A percentile compares a stretch with the other conserved stretches of the same genome.
Conservation (phyloP, 495 filamentous ascomycete species). For the Tuber brumale region DNA sequence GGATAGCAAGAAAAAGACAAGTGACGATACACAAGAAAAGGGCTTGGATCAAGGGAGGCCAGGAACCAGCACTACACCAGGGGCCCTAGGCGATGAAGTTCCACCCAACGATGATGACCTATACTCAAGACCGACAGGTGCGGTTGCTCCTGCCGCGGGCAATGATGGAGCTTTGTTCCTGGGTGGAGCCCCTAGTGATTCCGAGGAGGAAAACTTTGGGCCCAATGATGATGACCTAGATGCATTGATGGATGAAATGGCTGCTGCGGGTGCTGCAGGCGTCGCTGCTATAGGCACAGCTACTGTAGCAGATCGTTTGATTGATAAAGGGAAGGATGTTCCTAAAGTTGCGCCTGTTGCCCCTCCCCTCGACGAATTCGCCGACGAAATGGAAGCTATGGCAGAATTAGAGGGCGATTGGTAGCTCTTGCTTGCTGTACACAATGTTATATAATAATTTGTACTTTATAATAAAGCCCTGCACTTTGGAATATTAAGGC, state of each 20-base stretch:
- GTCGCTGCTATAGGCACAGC: not conserved
- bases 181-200: slow-evolving; percentile 17
- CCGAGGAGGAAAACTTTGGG: slow-evolving; percentile 27
- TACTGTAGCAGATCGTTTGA: not conserved
- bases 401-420: slow-evolving; percentile 58
- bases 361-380: slow-evolving; percentile 44
- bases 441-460: not conserved
- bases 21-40: slow-evolving; percentile 9
- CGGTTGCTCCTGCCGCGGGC: not conserved
- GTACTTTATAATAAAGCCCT: not conserved
- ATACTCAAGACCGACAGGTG: slow-evolving; percentile 16
- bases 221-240: slow-evolving; percentile 35
- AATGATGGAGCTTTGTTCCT: slow-evolving; percentile 21
- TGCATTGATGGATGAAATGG: slow-evolving; percentile 23
- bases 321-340: slow-evolving; percentile 2
- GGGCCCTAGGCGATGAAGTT: not conserved
- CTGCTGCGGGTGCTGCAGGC: not conserved
- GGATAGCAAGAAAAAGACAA: slow-evolving; percentile 50
- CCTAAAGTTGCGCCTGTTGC: not conserved
- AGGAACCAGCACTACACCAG: not conserved
- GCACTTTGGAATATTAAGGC: not conserved
- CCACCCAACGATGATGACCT: slow-evolving; percentile 26
- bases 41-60: not conserved
- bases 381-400: slow-evolving; percentile 63
- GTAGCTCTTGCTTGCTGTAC: slow-evolving; percentile 42